Evolutionary conservation across 1,284 basidiomycete species (phyloP), one percentile per base, ranked within the genome.

Genomic region (Cryptococcus jaspeensis): DNA sequence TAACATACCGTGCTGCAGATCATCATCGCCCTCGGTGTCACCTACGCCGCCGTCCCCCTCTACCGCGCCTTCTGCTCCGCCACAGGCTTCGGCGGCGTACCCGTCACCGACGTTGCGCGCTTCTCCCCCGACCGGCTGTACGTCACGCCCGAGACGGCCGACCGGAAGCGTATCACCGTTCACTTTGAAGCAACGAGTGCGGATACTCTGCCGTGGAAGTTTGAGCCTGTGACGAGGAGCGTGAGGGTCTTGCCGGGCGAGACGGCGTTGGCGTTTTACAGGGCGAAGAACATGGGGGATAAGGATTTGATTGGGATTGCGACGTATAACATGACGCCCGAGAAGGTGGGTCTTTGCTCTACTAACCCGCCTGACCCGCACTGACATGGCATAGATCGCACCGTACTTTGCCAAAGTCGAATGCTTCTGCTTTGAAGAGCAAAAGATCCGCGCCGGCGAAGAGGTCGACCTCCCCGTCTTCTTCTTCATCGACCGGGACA

Each of bases 381-480:
- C 36, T 52, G 35, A 35, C 50, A 40, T 25, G 48, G 11, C 23
- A 7, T 71, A 97, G 92, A 85, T 98, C 65, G 96, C 96, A 6
- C 93, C 95, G 0, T 99, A 98, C 77, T 99, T 99, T 74, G 92
- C 94, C 56, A 99, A 99, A 80, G 93, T 99, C 8, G 96, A 99
- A 77, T 99, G 96, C 69, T 99, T 99, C 81, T 99, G 96, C 79
- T 99, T 99, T 67, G 96, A 99, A 76, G 96, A 99, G 75, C 96
- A 99, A 78, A 90, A 88, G 69, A 84, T 99, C 18, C 81, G 97
- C 22, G 94, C 95, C 0, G 88, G 89, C 22, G 96, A 99, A 78
- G 94, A 98, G 77, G 91, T 99, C 18, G 96, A 99, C 78, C 89
- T 99, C 83, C 96, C 96, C 16, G 83, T 99, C 28, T 85, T 99